Base-by-base conservation (phyloP, 257 asterid species). In the Nicotiana attenuata region DNA sequence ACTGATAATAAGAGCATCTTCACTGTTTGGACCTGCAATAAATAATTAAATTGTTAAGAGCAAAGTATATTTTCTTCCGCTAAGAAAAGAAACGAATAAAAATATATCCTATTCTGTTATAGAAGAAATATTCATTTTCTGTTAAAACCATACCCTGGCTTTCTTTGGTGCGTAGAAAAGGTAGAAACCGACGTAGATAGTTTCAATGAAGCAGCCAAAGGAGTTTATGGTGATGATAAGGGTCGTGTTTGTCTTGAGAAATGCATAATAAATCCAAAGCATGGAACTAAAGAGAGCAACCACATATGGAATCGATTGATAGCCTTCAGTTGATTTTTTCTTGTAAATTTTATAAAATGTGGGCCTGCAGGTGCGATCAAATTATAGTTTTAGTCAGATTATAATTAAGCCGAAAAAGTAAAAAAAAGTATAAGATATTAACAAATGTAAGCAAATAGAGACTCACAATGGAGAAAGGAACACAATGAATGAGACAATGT, bases 261-360 rank as follows among this genome's bases (percentile, higher is more conserved):
- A 87, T 4, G 97, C 97, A 8, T 93, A 93, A 85, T 93, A 92
- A 9, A 93, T 88, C 97, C 92, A 90, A 52, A 93, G 75, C 93
- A 88, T 88, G 4, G 97, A 91, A 38, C 95, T 90, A 84, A 93
- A 93, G 8, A 92, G 75, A 3, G 90, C 95, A 13, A 89, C 87
- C 38, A 88, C 83, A 19, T 92, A 92, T 1, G 97, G 95, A 28
- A 90, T 61, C 0, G 91, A 88, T 77, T 92, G 97, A 31, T 85
- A 93, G 41, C 93, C 97, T 65, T 89, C 90, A 0, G 91, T 81
- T 6, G 97, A 87, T 85, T 88, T 89, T 60, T 81, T 92, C 95
- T 88, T 90, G 89, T 87, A 91, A 3, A 93, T 89, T 61, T 76
- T 41, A 16, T 83, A 82, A 81, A 93, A 93, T 52, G 95, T 93